These are phyloP conservation scores for Lupinus albus DNA, from an alignment of 306 rosid genomes.

Conservation along the genomic window DNA sequence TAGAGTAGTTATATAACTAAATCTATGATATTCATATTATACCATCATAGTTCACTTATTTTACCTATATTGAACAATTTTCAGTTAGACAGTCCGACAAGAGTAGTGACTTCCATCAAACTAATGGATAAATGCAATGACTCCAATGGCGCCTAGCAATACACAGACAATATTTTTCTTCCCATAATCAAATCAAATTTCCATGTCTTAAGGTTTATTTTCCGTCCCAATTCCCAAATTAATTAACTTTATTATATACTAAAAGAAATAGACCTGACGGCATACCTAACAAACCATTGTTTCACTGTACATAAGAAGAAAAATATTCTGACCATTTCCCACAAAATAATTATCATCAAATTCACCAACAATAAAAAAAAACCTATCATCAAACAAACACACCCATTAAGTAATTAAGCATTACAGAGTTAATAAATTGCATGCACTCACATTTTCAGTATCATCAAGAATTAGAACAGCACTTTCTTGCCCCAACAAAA, in stretches of 20 bases:
- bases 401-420: conserved; percentile 13
- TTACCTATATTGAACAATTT: neutral
- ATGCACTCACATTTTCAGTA: conserved; percentile 75
- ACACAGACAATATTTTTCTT: conserved; percentile 1
- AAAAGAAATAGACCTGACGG: neutral
- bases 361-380: no score
- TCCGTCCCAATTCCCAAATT: neutral
- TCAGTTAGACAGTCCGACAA: conserved; percentile 12
- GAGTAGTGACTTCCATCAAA: conserved; percentile 5
- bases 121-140: neutral
- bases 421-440: conserved; percentile 14
- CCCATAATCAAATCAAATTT: neutral
- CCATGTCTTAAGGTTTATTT: no score
- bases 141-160: neutral
- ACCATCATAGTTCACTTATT: neutral
- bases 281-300: neutral
- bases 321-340: conserved; percentile 2
- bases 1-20: neutral
- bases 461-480: conserved; percentile 89
- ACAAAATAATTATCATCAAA: conserved; percentile 23
- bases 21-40: conserved; percentile 1
- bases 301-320: neutral
- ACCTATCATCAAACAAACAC: conserved; percentile 24
- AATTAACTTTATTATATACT: neutral
- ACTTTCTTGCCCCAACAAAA: conserved; percentile 86